Conservation (phyloP, 2,329 filamentous ascomycete species). For the Colletotrichum magnum region DNA sequence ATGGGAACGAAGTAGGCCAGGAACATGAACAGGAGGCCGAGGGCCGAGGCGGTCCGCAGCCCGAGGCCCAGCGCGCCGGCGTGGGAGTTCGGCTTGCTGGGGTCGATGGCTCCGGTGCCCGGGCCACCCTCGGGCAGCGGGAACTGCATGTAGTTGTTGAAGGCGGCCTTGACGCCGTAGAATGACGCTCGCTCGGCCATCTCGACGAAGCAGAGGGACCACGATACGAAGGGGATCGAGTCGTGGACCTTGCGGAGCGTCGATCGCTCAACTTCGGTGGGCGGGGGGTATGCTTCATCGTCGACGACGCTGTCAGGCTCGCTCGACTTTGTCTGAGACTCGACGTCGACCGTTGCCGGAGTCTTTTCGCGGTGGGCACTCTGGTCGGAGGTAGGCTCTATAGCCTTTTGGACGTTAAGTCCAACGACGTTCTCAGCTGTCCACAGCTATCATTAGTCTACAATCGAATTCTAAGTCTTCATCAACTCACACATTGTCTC, state of each 20-base stretch:
- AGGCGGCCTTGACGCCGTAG: conserved; percentile 68
- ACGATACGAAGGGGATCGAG: conserved; percentile 65
- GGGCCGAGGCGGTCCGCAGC: conserved; percentile 65
- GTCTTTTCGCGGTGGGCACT: conserved; percentile 18
- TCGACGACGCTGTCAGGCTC: conserved; percentile 15
- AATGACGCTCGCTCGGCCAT: conserved; percentile 74
- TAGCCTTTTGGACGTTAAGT: conserved; percentile 27
- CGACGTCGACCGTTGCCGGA: conserved; percentile 4
- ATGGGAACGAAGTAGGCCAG: conserved; percentile 71
- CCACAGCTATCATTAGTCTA: not conserved
- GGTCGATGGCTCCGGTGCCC: conserved; percentile 60
- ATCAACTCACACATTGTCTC: conserved; percentile 27
- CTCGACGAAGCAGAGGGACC: conserved; percentile 71
- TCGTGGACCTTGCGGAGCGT: conserved; percentile 56
- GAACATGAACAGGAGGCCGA: conserved; percentile 69
- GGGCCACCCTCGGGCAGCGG: conserved; percentile 67
- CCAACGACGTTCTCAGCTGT: conserved; percentile 35
- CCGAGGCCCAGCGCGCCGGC: conserved; percentile 73
- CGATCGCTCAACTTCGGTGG: conserved; percentile 33
- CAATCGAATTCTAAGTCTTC: not conserved
- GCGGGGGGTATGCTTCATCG: conserved; percentile 22
- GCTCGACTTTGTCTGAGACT: conserved; percentile 19
- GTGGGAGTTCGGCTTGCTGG: conserved; percentile 54
- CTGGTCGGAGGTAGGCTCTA: conserved; percentile 29
- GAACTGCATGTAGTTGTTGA: conserved; percentile 74